Evolutionary conservation across 108 stramenopile species (phyloP).

Genomic region (Skeletonema potamos): DNA sequence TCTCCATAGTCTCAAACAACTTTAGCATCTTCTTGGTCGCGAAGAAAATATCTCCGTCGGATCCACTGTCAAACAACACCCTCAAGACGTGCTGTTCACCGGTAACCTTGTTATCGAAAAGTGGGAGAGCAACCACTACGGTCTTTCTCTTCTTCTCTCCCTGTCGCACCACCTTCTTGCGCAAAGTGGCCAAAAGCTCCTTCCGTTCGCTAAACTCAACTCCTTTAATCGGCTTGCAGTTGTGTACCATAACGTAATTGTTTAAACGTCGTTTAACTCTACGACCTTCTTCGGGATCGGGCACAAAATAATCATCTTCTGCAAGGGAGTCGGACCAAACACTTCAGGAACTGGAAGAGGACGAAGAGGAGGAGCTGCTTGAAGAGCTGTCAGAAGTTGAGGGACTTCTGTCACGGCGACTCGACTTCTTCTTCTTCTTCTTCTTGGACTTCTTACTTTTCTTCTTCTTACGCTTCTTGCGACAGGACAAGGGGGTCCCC

Average conservation of each 20-base stretch:
- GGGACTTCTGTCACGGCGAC: too few relatives aligned
- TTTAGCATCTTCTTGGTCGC: background rate
- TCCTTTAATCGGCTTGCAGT: background rate
- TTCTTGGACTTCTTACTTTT: background rate
- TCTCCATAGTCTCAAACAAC: background rate
- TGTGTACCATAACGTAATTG: background rate
- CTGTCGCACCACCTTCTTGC: background rate
- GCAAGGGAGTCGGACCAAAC: background rate
- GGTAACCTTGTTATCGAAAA: background rate
- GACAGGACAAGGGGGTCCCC: background rate
- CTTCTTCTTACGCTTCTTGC: background rate
- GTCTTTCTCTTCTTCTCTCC: too few relatives aligned
- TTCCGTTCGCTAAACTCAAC: background rate
- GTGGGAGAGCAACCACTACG: background rate
- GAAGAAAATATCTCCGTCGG: background rate
- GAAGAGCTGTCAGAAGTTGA: too few relatives aligned
- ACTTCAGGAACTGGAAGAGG: background rate
- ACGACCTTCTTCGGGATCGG: background rate
- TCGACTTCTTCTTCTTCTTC: background rate
- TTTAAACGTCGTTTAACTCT: background rate
- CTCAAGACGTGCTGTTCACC: background rate
- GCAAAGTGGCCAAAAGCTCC: background rate
- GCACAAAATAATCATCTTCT: background rate
- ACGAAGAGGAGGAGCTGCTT: background rate
- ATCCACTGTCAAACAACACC: background rate